Evolutionary conservation across 2,329 filamentous ascomycete species (phyloP).

Genomic region (Eutypella sp.): DNA sequence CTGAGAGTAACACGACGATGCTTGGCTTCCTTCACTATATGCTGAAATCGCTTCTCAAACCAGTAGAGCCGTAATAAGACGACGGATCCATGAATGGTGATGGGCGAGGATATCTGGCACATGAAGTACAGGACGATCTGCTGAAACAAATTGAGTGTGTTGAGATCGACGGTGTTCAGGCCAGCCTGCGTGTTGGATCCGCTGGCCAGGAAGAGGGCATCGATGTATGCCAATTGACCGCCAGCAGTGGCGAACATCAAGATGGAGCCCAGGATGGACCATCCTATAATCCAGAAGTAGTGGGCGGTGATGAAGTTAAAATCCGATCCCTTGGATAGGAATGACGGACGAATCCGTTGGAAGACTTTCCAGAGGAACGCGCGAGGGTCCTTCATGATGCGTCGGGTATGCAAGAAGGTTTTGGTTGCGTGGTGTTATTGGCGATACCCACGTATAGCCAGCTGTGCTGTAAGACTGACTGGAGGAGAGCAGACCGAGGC

Average conservation of each 20-base stretch:
- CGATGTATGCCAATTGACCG: conserved; percentile 68
- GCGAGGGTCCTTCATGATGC: conserved; percentile 28
- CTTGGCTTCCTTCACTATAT: conserved; percentile 70
- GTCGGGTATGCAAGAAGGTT: background rate
- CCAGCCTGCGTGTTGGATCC: conserved; percentile 89
- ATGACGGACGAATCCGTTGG: conserved; percentile 49
- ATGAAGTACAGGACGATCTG: conserved; percentile 69
- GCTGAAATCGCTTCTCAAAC: conserved; percentile 95
- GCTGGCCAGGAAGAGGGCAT: conserved; percentile 82
- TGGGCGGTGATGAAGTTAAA: conserved; percentile 81
- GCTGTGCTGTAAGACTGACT: no score
- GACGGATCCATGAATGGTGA: conserved; percentile 77
- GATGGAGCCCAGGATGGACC: conserved; percentile 69
- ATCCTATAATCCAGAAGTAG: conserved; percentile 76
- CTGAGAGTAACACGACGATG: conserved; percentile 59
- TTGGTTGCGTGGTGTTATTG: background rate
- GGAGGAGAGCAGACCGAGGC: background rate
- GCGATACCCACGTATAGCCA: no score
- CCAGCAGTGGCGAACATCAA: conserved; percentile 61
- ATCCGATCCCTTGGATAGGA: conserved; percentile 56
- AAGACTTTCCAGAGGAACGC: conserved; percentile 37
- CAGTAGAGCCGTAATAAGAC: conserved; percentile 93
- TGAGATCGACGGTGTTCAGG: conserved; percentile 73
- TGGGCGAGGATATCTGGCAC: conserved; percentile 72
- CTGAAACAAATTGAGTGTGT: conserved; percentile 64